Conservation (phyloP, 805 yeast species). For the Ogataea angusta region DNA sequence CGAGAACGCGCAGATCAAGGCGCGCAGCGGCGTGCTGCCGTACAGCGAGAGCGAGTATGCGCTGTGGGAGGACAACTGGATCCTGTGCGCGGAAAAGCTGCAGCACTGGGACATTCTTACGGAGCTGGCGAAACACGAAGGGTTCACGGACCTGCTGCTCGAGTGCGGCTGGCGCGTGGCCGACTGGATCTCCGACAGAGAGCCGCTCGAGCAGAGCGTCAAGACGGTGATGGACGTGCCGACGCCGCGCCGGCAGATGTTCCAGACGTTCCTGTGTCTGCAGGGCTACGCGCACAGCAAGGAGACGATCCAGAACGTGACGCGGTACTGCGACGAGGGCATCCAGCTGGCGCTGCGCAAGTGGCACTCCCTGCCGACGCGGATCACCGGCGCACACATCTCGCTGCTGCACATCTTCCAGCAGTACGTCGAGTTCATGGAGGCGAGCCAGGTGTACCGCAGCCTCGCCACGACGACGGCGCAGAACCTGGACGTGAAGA, state of each 20-base stretch:
- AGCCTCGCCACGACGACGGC: constrained; percentile 87
- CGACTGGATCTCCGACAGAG: constrained; percentile 95
- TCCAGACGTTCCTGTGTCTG: constrained; percentile 87
- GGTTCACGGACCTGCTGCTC: constrained; percentile 88
- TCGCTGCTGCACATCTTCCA: constrained; percentile 92
- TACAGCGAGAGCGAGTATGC: constrained; percentile 94
- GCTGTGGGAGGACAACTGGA: constrained; percentile 99
- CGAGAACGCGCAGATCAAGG: constrained; percentile 95
- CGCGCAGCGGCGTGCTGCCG: constrained; percentile 91
- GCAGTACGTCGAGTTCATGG: constrained; percentile 96
- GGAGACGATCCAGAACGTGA: constrained; percentile 79
- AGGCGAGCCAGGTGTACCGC: constrained; percentile 91
- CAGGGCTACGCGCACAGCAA: constrained; percentile 93
- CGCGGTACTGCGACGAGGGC: constrained; percentile 91
- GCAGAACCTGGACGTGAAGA: constrained; percentile 85
- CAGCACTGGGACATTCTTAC: constrained; percentile 98
- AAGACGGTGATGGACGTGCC: constrained; percentile 98
- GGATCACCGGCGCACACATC: constrained; percentile 76
- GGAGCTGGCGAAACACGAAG: constrained; percentile 96
- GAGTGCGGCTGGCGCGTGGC: constrained; percentile 99
- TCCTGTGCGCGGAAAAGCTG: constrained; percentile 89
- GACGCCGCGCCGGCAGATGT: constrained; percentile 93
- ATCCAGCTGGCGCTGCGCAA: constrained; percentile 86
- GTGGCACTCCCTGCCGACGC: constrained; percentile 87
- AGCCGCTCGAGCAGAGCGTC: constrained; percentile 89